Evolutionary conservation across 805 yeast genomes (phyloP), one percentile per base, ranked within the genome.

Genomic region (Candida palmyrensis): DNA sequence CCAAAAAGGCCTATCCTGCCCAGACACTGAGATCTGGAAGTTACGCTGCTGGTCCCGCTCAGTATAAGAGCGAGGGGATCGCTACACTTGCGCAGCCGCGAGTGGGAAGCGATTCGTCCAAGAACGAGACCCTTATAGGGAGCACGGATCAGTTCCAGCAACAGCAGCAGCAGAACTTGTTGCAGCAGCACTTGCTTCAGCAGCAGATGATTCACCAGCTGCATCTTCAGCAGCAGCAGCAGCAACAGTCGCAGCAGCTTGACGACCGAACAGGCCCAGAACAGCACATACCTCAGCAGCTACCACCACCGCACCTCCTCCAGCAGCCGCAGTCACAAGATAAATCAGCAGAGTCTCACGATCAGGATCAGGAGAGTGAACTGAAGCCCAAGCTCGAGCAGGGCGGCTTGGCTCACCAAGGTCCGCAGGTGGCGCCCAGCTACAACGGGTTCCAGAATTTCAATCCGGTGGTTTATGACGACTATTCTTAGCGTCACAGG

Each of bases 1-100:
- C 75, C 4, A 74, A 71, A 40, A 66, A 61, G 37, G 29, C 56
- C 12, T 50, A 49, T 30, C 24, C 34, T 13, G 18, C 44, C 6
- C 55, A 43, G 36, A n/a, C n/a, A n/a, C 27, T 51, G 9, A 39
- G 57, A 27, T 38, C 58, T 8, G 43, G 38, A 12, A 41, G 49
- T 18, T 56, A 48, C 28, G 39, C 28, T 3, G 27, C 35, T 22
- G 35, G 29, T 1, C 41, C 38, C 18, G 17, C 28, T 5, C 28
- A 25, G 10, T 25, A n/a, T n/a, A 25, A 25, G 14, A 25, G 28
- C 11, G 14, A 11, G 17, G 12, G 13, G 10, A 28, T 28, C 5
- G 25, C 31, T 5, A 12, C 31, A 4, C 21, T n/a, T 27, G 12
- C 14, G 30, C 30, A 27, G 14, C 18, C n/a, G 14, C n/a, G n/a